Evolutionary conservation across 352 stramenopile species (phyloP), one percentile per base, ranked within the genome.

Genomic region (Phytophthora tentaculata): DNA sequence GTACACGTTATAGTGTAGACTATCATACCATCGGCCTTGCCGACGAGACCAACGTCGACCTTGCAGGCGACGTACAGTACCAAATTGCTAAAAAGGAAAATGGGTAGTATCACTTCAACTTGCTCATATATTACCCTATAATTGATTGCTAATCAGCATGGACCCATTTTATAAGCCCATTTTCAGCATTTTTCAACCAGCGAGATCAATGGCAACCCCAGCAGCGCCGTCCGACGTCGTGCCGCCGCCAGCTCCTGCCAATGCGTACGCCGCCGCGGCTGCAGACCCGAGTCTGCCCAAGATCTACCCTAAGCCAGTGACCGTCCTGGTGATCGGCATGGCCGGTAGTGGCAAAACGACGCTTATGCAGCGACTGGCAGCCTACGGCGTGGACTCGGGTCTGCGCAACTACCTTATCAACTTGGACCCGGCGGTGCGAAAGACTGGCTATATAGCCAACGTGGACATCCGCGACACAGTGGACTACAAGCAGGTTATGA

Each of bases 401-500:
- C 66, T 94, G 39, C 81, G 79, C 45, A 91, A 96, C 24, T 99
- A 99, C 81, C 88, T 97, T 24, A 89, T 99, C 45, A 99, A 99
- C 80, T 86, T 99, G 54, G 98, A 99, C 82, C 98, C 98, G 23
- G 98, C 97, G 3, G 97, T 99, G 20, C 91, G 95, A 67, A 92
- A 97, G 69, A 91, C 99, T 1, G 96, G 97, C 19, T 99, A 99
- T 76, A 89, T 82, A 19, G 92, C 96, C 32, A 98, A 98, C 69
- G 99, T 99, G 66, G 97, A 99, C 80, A 99, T 99, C 77, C 92
- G 98, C 23, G 98, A 99, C 79, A 99, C 97, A 5, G 96, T 99
- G 19, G 96, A 99, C 81, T 99, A 99, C 80, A 98, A 99, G 73
- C 89, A 99, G 80, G 96, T 99, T 32, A 99, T 99, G 96, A 86